Base-by-base conservation (phyloP, 148 eudicot genomes). In the Dysphania ambrosioides region DNA sequence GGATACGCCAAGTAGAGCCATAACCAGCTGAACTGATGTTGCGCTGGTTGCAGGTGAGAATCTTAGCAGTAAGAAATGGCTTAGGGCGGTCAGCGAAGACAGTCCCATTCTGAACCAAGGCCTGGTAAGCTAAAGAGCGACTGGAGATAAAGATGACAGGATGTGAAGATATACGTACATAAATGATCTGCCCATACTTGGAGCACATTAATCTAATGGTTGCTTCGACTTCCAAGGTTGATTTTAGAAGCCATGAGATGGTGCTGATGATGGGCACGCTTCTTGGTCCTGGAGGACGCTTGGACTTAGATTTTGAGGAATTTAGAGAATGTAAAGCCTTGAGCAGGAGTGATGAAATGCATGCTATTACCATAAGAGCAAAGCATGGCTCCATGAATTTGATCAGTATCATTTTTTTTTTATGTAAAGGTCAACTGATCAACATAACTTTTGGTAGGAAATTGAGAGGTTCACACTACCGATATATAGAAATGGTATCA, bases 11-110 rank as follows among this genome's bases (percentile, higher is more conserved):
- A 2, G 30, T 82, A 41, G 80, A 58, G 30, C 93, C 87, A 29
- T 89, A 89, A 10, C 73, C 38, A 35, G 93, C 82, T 18, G 88
- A 69, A 77, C 58, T 83, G 66, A 86, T 83, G 38, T 81, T 79
- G 56, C 74, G 87, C 68, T 75, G 86, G 73, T 81, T 68, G 57
- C 75, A 72, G 65, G 38, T 70, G 27, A 86, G 3, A 67, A 84
- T 35, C 42, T 35, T 73, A 2, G 36, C 6, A 26, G 86, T 86
- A 49, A 78, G 81, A 16, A 77, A 61, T 0, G 81, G 72, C 21
- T 68, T 36, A 24, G 91, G 91, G 4, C 91, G 89, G 78, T 85
- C 92, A 27, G 97, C 79, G 76, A 89, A 88, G 23, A 84, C 49
- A 40, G 89, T 83, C 24, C 95, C 93, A 59, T 86, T 76, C 15